Evolutionary conservation across 2,329 filamentous ascomycete species (phyloP), one percentile per base, ranked within the genome.

Genomic region (Trichophyton mentagrophytes): DNA sequence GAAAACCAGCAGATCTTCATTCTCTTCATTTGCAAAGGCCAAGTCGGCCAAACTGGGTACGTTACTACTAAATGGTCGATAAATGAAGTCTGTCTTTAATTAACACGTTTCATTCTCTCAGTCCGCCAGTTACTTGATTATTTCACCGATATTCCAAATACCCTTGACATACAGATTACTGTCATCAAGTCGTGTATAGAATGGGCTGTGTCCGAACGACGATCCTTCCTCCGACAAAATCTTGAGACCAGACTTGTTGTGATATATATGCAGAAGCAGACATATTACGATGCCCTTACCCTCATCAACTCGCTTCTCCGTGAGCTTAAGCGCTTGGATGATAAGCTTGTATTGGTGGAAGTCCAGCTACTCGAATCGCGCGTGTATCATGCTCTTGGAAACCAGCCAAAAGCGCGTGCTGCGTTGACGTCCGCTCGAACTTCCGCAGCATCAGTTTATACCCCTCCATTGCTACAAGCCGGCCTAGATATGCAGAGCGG

Each of bases 171-270:
- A 72, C 93, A 99, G 79, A 90, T 96, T 74, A 79, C 86, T 73
- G 90, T 96, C 69, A 99, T 93, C 71, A 96, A 96, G 78, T 96
- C 93, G 77, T 97, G 90, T 79, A 99, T 99, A 85, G 92, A 97
- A 78, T 99, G 93, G 93, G 93, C 93, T 57, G 89, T 92, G 60
- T 88, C 89, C 59, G 90, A 97, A 79, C 88, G 91, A 69, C 88
- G 93, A 71, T 89, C 90, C 63, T 99, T 99, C 82, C 84, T 99
- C 68, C 90, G 93, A 67, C 93, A 99, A 79, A 96, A 95, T 76
- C 89, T 99, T 71, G 90, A 99, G 80, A 95, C 92, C 61, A 88
- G 93, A 65, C 86, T 99, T 61, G 93, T 99, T 60, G 82, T 85
- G 59, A 86, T 99, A 64, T 90, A 96, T 80, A 97, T 99, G 88